These are phyloP conservation scores for Trichosanthes cucumerina DNA, from an alignment of 306 rosid genomes.

Conservation along the genomic window DNA sequence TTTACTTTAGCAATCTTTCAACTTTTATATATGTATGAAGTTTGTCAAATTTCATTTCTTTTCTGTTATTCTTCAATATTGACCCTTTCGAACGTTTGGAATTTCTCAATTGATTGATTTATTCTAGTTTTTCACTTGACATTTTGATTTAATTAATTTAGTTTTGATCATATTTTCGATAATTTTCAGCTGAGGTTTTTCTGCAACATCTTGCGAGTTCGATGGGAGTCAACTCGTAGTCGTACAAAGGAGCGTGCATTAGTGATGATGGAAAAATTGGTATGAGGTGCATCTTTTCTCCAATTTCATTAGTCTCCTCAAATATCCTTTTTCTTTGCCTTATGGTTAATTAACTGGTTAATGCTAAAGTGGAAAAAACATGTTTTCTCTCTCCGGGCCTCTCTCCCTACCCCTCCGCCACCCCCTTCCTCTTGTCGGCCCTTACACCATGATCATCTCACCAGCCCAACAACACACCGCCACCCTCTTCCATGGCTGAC, in stretches of 20 bases:
- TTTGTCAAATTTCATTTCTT: neutral
- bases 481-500: no score
- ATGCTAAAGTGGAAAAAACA: no score
- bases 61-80: neutral
- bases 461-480: no score
- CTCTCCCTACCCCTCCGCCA: no score
- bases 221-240: slow-evolving; percentile 88
- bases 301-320: neutral
- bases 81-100: neutral
- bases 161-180: neutral
- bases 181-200: slow-evolving; percentile 43
- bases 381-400: no score
- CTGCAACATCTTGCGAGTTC: slow-evolving; percentile 64
- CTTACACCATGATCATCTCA: no score
- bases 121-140: neutral
- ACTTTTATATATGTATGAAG: neutral
- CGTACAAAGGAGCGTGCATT: slow-evolving; percentile 90
- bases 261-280: slow-evolving; percentile 79
- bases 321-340: neutral
- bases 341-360: no score
- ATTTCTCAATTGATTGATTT: neutral
- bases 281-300: slow-evolving; percentile 25
- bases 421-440: no score
- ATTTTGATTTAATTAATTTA: neutral
- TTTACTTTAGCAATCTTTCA: neutral